phyloP scores from a whole-genome alignment of 345 rosid species.

The Eucalyptus polyanthemos region DNA sequence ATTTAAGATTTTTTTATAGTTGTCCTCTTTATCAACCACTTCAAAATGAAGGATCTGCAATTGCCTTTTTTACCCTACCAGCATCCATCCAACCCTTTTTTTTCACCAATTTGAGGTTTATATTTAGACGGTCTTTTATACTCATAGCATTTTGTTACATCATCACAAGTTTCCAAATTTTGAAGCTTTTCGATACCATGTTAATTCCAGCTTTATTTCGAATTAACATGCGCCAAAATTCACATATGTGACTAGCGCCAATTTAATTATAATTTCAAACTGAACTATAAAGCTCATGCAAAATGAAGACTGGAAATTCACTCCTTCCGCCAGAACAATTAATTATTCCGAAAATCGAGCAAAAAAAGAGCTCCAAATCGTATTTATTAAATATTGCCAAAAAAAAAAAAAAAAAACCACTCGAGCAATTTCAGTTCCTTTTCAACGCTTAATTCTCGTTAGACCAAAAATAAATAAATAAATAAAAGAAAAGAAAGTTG shows the following conservation, averaged over 20 bases:
- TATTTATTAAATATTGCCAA: neutral
- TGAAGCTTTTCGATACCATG: accelerated
- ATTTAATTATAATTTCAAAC: neutral
- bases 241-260: neutral
- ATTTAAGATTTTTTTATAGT: no score
- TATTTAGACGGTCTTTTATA: neutral
- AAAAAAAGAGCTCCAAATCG: neutral
- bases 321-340: neutral
- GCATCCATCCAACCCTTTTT: neutral
- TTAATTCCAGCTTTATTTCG: neutral
- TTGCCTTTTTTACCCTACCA: neutral
- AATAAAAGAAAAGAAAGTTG: no score
- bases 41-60: neutral
- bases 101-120: neutral
- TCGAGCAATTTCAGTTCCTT: neutral
- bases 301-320: neutral
- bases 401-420: neutral
- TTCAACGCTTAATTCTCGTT: neutral
- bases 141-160: neutral
- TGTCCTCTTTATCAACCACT: no score
- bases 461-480: no score
- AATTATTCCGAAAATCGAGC: neutral
- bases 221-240: neutral
- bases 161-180: neutral
- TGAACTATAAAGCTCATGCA: neutral